phyloP scores from a whole-genome alignment of 768 basidiomycete species.

The Russula ochroleuca region DNA sequence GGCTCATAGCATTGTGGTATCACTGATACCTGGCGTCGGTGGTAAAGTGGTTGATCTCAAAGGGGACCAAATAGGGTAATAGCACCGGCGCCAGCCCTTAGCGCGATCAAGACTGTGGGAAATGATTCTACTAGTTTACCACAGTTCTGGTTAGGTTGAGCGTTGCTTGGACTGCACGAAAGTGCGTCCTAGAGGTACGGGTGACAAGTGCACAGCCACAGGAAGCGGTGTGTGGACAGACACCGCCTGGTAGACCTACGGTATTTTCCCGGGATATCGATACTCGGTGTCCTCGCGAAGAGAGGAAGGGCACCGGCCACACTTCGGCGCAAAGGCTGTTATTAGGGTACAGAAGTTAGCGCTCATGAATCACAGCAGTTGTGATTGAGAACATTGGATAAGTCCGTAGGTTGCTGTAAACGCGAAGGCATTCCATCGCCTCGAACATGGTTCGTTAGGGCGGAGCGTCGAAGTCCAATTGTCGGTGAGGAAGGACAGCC shows the following conservation, averaged over 20 bases:
- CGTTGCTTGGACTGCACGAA: background rate
- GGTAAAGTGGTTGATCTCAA: background rate
- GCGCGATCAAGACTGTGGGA: background rate
- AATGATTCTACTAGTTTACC: no score
- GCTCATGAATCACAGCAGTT: background rate
- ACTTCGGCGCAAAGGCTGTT: background rate
- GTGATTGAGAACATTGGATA: background rate
- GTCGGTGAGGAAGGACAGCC: no score
- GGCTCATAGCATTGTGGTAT: background rate
- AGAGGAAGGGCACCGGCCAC: no score
- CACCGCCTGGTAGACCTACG: background rate
- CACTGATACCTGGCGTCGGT: no score
- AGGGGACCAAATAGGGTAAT: background rate
- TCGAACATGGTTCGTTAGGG: background rate
- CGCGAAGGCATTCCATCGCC: background rate
- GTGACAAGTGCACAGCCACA: background rate
- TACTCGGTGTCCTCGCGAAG: background rate
- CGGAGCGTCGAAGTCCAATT: background rate
- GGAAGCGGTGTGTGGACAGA: background rate
- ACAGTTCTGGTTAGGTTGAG: background rate
- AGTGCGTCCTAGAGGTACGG: no score
- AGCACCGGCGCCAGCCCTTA: background rate
- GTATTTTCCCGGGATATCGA: background rate
- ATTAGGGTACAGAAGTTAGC: background rate
- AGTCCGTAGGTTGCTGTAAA: no score